A percentile compares a stretch with the other conserved stretches of the same genome.
Evolutionary conservation across 106 monocot genomes (phyloP).

Genomic region (Ottelia alismoides): DNA sequence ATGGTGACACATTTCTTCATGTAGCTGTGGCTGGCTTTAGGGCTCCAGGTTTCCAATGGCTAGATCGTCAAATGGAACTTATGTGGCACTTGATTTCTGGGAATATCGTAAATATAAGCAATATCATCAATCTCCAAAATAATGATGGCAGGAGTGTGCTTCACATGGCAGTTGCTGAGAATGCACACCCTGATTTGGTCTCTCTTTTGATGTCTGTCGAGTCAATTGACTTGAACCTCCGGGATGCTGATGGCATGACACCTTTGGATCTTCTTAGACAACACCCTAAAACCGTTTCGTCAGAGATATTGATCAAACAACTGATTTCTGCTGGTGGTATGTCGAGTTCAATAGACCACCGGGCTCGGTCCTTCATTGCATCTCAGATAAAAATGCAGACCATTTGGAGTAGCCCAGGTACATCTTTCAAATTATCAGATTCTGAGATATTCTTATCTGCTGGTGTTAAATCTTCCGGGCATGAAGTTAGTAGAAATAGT

Average conservation of each 20-base stretch:
- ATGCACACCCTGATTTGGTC: constrained; percentile 50
- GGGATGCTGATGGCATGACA: constrained; percentile 62
- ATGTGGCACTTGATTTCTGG: constrained; percentile 38
- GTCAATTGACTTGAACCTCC: constrained; percentile 54
- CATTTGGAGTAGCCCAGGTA: constrained; percentile 55
- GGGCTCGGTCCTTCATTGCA: constrained; percentile 16
- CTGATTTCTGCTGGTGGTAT: constrained; percentile 62
- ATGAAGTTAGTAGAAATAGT: constrained; percentile 9
- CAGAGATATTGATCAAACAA: constrained; percentile 55
- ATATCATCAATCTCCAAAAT: constrained; percentile 52
- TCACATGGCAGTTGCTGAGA: constrained; percentile 58
- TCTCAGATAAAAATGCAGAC: constrained; percentile 41
- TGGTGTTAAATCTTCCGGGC: constrained; percentile 25
- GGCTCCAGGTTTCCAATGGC: constrained; percentile 58
- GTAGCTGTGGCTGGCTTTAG: constrained; percentile 65
- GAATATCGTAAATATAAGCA: constrained; percentile 19
- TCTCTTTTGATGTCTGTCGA: constrained; percentile 45
- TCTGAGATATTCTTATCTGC: constrained; percentile 72
- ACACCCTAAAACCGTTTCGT: constrained; percentile 32
- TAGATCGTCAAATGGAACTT: constrained; percentile 76
- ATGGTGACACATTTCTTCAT: constrained; percentile 78
- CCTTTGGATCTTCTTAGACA: constrained; percentile 58
- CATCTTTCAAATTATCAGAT: constrained; percentile 66
- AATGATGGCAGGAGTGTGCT: constrained; percentile 63
- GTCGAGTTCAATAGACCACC: constrained; percentile 24